Percentiles rank a stretch among this genome's conserved stretches.
phyloP scores from a whole-genome alignment of 2,329 filamentous ascomycete species.

The Beauveria bassiana region DNA sequence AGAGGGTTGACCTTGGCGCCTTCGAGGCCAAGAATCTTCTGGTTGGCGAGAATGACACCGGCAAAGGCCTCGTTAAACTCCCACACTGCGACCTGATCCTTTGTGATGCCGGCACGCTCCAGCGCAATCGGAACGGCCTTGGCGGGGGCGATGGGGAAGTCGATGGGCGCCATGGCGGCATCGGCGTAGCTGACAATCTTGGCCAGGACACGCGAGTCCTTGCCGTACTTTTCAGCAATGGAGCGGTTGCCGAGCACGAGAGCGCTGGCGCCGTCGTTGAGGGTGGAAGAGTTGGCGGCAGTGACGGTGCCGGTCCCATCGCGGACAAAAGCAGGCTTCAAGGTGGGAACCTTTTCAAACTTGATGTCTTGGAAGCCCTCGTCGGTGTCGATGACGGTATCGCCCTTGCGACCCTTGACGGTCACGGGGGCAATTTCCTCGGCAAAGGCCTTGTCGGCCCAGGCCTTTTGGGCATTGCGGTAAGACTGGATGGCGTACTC shows the following conservation, averaged over 20 bases:
- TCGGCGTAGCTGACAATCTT: constrained; percentile 80
- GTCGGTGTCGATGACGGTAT: constrained; percentile 69
- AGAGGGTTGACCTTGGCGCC: constrained; percentile 76
- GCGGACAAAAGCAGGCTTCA: constrained; percentile 86
- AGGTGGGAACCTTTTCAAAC: constrained; percentile 71
- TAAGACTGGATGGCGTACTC: constrained; percentile 85
- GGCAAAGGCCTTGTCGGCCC: constrained; percentile 72
- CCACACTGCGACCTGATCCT: constrained; percentile 89
- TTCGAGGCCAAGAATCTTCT: constrained; percentile 80
- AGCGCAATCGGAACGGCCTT: constrained; percentile 89
- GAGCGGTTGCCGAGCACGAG: constrained; percentile 77
- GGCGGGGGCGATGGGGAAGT: constrained; percentile 88
- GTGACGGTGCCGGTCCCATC: constrained; percentile 87
- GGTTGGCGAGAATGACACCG: constrained; percentile 88
- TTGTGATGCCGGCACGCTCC: constrained; percentile 79
- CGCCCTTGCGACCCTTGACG: constrained; percentile 76
- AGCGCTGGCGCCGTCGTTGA: constrained; percentile 92
- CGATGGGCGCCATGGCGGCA: constrained; percentile 81
- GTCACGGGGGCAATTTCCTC: constrained; percentile 89
- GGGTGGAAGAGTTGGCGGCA: constrained; percentile 85
- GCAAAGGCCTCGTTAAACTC: constrained; percentile 99
- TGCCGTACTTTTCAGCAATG: constrained; percentile 71
- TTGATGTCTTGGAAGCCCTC: constrained; percentile 87
- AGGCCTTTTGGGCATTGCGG: constrained; percentile 81
- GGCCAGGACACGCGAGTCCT: constrained; percentile 74